Evolutionary conservation across 2,329 filamentous ascomycete genomes (phyloP).

Genomic region (Ascochyta pisi): DNA sequence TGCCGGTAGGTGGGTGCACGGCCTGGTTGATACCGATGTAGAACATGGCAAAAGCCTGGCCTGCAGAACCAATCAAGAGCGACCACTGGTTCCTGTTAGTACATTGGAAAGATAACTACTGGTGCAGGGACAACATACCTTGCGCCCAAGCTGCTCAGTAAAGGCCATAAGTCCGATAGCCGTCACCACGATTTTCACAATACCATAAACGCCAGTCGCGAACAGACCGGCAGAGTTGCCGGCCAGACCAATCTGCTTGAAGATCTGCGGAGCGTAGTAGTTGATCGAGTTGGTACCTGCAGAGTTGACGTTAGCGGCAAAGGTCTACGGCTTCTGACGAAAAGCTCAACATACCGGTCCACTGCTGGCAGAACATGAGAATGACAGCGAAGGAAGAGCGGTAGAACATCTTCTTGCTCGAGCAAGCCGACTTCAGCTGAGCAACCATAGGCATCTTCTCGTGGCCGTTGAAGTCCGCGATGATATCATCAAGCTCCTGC

Average conservation of each 20-base stretch:
- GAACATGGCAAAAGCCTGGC: slow-evolving; percentile 55
- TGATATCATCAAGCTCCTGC: slow-evolving; percentile 53
- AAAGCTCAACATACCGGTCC: slow-evolving; percentile 34
- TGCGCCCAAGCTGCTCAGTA: slow-evolving; percentile 55
- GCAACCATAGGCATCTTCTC: slow-evolving; percentile 50
- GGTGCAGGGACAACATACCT: slow-evolving; percentile 29
- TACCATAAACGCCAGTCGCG: slow-evolving; percentile 56
- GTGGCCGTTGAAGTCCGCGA: slow-evolving; percentile 52
- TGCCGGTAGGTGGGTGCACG: slow-evolving; percentile 43
- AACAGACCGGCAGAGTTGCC: slow-evolving; percentile 52
- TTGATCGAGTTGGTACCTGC: slow-evolving; percentile 44
- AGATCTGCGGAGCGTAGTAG: slow-evolving; percentile 56
- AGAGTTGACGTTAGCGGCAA: no score
- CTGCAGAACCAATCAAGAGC: slow-evolving; percentile 51
- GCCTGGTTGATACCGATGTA: slow-evolving; percentile 45
- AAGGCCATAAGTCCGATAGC: slow-evolving; percentile 54
- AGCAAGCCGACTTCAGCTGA: slow-evolving; percentile 49
- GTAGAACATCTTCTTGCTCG: slow-evolving; percentile 50
- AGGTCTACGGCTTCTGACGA: no score
- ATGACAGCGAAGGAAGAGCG: slow-evolving; percentile 52
- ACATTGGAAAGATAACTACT: not conserved
- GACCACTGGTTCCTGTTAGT: slow-evolving; percentile 39
- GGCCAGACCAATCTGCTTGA: slow-evolving; percentile 51
- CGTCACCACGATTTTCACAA: slow-evolving; percentile 55
- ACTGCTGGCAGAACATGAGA: slow-evolving; percentile 55